Evolutionary conservation across 2,329 filamentous ascomycete species (phyloP).

Genomic region (Colletotrichum liriopes): DNA sequence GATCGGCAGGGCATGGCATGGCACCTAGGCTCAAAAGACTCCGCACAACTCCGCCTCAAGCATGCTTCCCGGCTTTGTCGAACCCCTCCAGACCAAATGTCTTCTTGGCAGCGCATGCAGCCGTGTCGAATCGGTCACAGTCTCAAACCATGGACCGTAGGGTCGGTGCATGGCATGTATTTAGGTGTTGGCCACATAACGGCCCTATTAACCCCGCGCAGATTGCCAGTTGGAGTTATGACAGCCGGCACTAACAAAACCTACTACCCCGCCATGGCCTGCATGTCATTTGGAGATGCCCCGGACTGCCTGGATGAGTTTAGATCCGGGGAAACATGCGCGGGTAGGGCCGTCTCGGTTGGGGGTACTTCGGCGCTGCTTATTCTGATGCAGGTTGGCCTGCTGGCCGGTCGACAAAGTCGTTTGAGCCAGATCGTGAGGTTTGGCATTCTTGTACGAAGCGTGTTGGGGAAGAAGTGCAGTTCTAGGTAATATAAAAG

Average conservation of each 20-base stretch:
- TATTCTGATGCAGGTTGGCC: not conserved
- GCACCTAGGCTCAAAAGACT: constrained; percentile 16
- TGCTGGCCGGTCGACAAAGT: not conserved
- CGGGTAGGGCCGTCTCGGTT: constrained; percentile 39
- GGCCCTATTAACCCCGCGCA: constrained; percentile 32
- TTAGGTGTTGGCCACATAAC: constrained; percentile 14
- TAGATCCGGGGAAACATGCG: constrained; percentile 32
- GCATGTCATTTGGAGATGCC: constrained; percentile 29
- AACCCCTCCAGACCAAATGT: not conserved
- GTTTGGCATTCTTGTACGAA: not conserved
- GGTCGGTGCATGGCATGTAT: not conserved
- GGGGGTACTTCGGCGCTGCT: constrained; percentile 37
- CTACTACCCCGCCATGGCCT: constrained; percentile 26
- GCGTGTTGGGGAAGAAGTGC: not conserved
- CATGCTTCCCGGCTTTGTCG: not conserved
- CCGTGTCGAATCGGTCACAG: not conserved
- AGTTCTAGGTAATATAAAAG: constrained; percentile 4
- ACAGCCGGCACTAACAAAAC: constrained; percentile 34
- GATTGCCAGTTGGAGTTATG: constrained; percentile 34
- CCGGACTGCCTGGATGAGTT: constrained; percentile 31
- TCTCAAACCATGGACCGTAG: not conserved
- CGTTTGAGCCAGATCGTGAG: not conserved
- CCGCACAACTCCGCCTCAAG: constrained; percentile 35
- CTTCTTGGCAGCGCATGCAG: not conserved
- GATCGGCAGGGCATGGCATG: constrained; percentile 23